Evolutionary conservation across 2,329 filamentous ascomycete species (phyloP), one percentile per base, ranked within the genome.

Genomic region (Trichoderma breve): DNA sequence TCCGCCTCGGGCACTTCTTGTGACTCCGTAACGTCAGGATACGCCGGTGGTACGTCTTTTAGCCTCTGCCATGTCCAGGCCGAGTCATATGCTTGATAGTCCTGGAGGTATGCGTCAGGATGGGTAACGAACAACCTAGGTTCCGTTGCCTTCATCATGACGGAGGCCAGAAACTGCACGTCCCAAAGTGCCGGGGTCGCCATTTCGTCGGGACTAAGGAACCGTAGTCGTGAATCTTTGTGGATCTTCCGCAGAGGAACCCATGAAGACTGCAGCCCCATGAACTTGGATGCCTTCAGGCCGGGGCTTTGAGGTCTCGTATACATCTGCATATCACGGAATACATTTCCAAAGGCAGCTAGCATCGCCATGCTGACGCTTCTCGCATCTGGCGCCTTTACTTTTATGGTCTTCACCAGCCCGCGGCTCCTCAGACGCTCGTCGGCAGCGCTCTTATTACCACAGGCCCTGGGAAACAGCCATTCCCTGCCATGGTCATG

Each of bases 191-290:
- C 87, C 0, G 92, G 89, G 1, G 91, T 94, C 47, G 92, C 82
- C 89, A 95, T 92, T 79, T 95, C 93, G 1, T 89, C 84, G 1
- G 89, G 89, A 6, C 87, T 88, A 12, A 95, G 84, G 75, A 94
- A 94, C 1, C 89, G 88, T 7, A 95, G 85, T 30, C 89, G 87
- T 0, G 91, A 90, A 71, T 93, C 91, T 77, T 92, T 93, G 78
- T 92, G 89, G 3, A 93, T 83, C 79, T 95, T 95, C 65, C 92
- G 88, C 21, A 95, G 83, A 6, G 93, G 93, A n/a, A 95, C 86
- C 87, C 92, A 93, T 0, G 88, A 81, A 57, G 91, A 90, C 69
- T 87, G 86, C 21, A 95, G 83, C 6, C 90, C 92, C 24, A 90
- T 82, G 67, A 86, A 89, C 53, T 83, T 83, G 5, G 81, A 76